phyloP scores from a whole-genome alignment of 108 stramenopile genomes.

The Mediolabrus comicus region DNA sequence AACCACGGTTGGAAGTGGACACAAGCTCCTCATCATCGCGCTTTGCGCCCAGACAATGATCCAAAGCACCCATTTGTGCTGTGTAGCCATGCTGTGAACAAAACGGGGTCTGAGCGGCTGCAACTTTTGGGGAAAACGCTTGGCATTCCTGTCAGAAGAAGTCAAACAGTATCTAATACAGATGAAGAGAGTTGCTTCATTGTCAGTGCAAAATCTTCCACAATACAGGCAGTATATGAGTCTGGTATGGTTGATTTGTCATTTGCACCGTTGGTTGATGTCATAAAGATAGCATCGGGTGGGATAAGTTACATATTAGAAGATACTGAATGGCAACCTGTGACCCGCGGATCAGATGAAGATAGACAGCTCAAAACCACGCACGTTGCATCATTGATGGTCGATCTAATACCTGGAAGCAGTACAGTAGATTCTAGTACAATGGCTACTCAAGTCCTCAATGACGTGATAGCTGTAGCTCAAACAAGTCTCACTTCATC shows the following conservation, averaged over 20 bases:
- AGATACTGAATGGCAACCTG: slow-evolving; percentile 18
- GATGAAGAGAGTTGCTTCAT: slow-evolving; percentile 38
- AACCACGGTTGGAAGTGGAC: slow-evolving; percentile 21
- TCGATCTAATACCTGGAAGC: not conserved
- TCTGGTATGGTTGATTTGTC: not conserved
- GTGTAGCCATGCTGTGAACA: slow-evolving; percentile 18
- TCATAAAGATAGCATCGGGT: slow-evolving; percentile 29
- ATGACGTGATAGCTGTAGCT: not conserved
- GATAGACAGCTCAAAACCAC: not conserved
- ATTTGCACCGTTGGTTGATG: slow-evolving; percentile 36
- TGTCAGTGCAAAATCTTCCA: slow-evolving; percentile 11
- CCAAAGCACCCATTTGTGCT: slow-evolving; percentile 18
- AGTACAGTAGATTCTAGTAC: not conserved
- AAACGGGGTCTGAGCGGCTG: slow-evolving; percentile 24
- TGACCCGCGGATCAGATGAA: not conserved
- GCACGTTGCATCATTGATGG: not conserved
- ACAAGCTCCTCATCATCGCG: not conserved
- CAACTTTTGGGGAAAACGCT: slow-evolving; percentile 7
- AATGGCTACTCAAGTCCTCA: not conserved
- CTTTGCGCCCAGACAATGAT: slow-evolving; percentile 1
- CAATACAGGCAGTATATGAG: not conserved
- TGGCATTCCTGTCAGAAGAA: not conserved
- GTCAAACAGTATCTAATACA: slow-evolving; percentile 34
- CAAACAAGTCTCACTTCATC: not conserved
- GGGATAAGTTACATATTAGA: slow-evolving; percentile 13